Conservation (phyloP, 2,329 filamentous ascomycete genomes). For the Sordariomycetes sp. region DNA sequence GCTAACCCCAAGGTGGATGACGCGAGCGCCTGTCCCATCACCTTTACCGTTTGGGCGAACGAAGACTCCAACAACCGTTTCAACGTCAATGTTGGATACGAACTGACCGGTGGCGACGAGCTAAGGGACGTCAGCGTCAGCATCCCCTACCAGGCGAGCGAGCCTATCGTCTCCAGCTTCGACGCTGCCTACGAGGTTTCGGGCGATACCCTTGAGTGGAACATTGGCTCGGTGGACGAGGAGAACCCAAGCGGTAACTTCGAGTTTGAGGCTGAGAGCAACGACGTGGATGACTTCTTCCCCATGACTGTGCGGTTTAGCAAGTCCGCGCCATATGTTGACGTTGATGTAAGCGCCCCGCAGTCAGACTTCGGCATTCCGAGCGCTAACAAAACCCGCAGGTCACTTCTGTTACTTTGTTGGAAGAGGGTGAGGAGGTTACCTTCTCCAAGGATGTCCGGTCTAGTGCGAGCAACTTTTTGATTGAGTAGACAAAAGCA, state of each 20-base stretch:
- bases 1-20: slow-evolving; percentile 75
- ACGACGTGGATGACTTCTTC: slow-evolving; percentile 93
- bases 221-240: slow-evolving; percentile 75
- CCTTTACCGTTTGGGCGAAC: slow-evolving; percentile 97
- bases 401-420: slow-evolving; percentile 60
- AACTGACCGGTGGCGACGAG: slow-evolving; percentile 70
- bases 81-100: slow-evolving; percentile 92
- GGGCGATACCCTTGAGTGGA: slow-evolving; percentile 90
- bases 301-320: slow-evolving; percentile 89
- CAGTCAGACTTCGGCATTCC: neutral
- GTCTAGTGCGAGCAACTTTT: slow-evolving; percentile 65
- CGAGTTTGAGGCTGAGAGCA: slow-evolving; percentile 86
- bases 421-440: slow-evolving; percentile 71
- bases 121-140: slow-evolving; percentile 79
- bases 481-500: slow-evolving; percentile 64
- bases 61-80: slow-evolving; percentile 75
- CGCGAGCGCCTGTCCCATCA: slow-evolving; percentile 75
- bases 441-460: slow-evolving; percentile 77
- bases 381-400: slow-evolving; percentile 14
- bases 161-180: slow-evolving; percentile 83
- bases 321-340: slow-evolving; percentile 78
- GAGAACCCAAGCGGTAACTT: slow-evolving; percentile 80
- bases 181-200: slow-evolving; percentile 92
- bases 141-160: slow-evolving; percentile 77
- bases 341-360: slow-evolving; percentile 72